Evolutionary conservation across 108 stramenopile species (phyloP).

Genomic region (Heterococcus sp.): DNA sequence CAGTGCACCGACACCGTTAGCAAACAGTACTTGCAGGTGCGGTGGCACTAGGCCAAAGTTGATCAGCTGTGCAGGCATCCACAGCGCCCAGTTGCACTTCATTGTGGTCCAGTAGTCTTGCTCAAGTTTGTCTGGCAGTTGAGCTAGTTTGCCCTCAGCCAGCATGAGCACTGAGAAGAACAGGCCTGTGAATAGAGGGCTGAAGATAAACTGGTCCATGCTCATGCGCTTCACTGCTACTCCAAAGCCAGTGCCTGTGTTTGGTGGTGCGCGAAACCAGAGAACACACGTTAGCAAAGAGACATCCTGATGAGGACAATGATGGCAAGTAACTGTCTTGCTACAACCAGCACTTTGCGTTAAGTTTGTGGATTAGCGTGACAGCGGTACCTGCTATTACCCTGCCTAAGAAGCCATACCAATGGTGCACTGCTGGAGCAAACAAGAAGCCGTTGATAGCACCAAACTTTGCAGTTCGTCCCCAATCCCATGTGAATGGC

Average conservation of each 20-base stretch:
- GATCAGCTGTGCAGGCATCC: constrained; percentile 57
- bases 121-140: constrained; percentile 44
- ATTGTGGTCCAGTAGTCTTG: constrained; percentile 41
- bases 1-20: background rate
- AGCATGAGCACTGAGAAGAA: constrained; percentile 47
- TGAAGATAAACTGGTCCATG: constrained; percentile 50
- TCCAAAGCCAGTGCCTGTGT: background rate
- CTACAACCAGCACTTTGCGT: too few relatives aligned
- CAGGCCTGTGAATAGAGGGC: constrained; percentile 20
- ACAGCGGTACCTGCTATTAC: too few relatives aligned
- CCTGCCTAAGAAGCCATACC: too few relatives aligned
- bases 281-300: too few relatives aligned
- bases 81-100: constrained; percentile 46
- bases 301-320: too few relatives aligned
- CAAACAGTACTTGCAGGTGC: background rate
- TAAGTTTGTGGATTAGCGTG: too few relatives aligned
- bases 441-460: background rate
- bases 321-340: too few relatives aligned
- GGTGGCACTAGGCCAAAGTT: constrained; percentile 30
- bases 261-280: too few relatives aligned
- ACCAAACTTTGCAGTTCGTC: background rate
- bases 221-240: constrained; percentile 44
- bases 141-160: constrained; percentile 33
- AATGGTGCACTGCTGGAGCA: background rate
- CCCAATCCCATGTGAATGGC: background rate